These are phyloP conservation scores for Volvariella volvacea DNA, from an alignment of 1,284 basidiomycete genomes.

Conservation along the genomic window DNA sequence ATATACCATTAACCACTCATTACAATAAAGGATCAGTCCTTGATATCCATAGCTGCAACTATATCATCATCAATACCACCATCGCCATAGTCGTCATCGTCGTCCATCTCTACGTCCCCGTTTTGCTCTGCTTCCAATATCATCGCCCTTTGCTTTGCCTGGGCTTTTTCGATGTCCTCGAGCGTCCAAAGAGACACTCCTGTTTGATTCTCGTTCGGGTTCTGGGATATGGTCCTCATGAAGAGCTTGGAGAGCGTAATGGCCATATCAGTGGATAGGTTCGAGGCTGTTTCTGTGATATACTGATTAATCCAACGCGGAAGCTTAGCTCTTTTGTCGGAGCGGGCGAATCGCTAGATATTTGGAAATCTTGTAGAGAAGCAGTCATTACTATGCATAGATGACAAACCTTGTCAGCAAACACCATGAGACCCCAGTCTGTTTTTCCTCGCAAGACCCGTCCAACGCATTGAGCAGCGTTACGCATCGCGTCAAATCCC, in stretches of 20 bases:
- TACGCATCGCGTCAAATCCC: slow-evolving; percentile 99
- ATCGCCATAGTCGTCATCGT: slow-evolving; percentile 61
- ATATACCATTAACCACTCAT: background rate
- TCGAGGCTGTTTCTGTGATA: slow-evolving; percentile 95
- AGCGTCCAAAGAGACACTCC: slow-evolving; percentile 94
- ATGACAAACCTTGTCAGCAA: slow-evolving; percentile 88
- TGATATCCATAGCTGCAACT: slow-evolving; percentile 34
- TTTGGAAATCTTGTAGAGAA: slow-evolving; percentile 9
- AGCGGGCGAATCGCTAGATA: slow-evolving; percentile 90
- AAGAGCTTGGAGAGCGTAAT: slow-evolving; percentile 94
- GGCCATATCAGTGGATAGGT: slow-evolving; percentile 98
- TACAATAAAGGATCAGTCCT: slow-evolving; percentile 4
- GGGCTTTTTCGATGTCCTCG: slow-evolving; percentile 77
- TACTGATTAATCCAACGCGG: slow-evolving; percentile 99
- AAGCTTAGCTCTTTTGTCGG: slow-evolving; percentile 95
- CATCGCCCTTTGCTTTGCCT: slow-evolving; percentile 67
- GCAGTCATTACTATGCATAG: slow-evolving; percentile 2
- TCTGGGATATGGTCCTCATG: slow-evolving; percentile 97
- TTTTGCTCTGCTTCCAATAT: slow-evolving; percentile 40
- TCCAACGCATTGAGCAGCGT: slow-evolving; percentile 98
- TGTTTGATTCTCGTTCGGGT: slow-evolving; percentile 91
- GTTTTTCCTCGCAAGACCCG: slow-evolving; percentile 97
- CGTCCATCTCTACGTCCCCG: slow-evolving; percentile 16
- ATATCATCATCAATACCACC: slow-evolving; percentile 68
- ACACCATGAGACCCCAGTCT: slow-evolving; percentile 99